Evolutionary conservation across 2,329 filamentous ascomycete genomes (phyloP).

Genomic region (Aureobasidium zeae): DNA sequence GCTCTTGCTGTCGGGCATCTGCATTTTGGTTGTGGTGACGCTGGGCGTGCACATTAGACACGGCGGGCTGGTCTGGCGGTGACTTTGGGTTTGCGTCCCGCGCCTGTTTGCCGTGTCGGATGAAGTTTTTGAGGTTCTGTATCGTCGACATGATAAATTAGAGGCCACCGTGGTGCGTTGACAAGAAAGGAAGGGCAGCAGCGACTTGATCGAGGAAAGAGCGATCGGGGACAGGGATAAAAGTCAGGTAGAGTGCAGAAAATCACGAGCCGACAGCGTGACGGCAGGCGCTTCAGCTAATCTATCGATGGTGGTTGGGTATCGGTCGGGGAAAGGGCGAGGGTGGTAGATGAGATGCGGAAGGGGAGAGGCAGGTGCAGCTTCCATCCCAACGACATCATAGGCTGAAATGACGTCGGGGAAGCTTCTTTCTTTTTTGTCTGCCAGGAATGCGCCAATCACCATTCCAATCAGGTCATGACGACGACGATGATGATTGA

Average conservation of each 20-base stretch:
- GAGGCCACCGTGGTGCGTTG: background rate
- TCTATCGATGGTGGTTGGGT: no score
- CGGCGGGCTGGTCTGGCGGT: slow-evolving; percentile 50
- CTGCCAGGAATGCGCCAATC: slow-evolving; percentile 7
- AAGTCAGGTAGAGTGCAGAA: no score
- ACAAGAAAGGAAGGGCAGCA: slow-evolving; percentile 1
- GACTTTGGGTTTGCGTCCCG: slow-evolving; percentile 53
- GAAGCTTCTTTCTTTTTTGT: slow-evolving; percentile 13
- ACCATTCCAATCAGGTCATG: slow-evolving; percentile 1
- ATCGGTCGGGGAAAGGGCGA: slow-evolving; percentile 6
- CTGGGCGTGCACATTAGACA: slow-evolving; percentile 56
- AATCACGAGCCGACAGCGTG: no score
- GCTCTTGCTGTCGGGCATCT: slow-evolving; percentile 22
- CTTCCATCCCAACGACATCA: slow-evolving; percentile 7
- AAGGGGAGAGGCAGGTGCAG: slow-evolving; percentile 2
- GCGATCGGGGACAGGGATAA: no score
- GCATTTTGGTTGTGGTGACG: slow-evolving; percentile 37
- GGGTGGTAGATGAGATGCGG: slow-evolving; percentile 8
- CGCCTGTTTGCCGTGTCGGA: slow-evolving; percentile 95
- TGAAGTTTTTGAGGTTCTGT: slow-evolving; percentile 96
- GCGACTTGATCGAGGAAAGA: slow-evolving; percentile 2
- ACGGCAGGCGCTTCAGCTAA: background rate
- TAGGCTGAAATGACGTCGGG: slow-evolving; percentile 13
- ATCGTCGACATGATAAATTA: slow-evolving; percentile 55
- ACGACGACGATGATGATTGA: slow-evolving; percentile 8